Base-by-base conservation (phyloP, 2,329 filamentous ascomycete species). In the Chaetomium globosum region DNA sequence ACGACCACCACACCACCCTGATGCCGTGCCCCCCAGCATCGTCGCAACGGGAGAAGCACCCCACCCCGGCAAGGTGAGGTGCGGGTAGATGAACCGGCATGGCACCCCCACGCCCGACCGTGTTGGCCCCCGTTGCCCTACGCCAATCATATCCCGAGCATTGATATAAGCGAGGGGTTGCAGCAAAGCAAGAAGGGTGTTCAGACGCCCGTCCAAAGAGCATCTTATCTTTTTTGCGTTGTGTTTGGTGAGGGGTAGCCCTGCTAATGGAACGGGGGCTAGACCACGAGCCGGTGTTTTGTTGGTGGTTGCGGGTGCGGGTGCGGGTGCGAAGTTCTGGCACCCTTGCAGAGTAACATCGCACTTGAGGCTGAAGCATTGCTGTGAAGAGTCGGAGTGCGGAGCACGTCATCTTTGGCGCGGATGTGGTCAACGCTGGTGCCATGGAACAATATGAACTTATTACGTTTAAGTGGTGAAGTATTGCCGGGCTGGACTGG, bases 311-410 rank as follows among this genome's bases (percentile, higher is more conserved):
- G 26, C n/a, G n/a, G n/a, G n/a, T n/a, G 26, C 26, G 26, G 26
- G 26, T 26, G 26, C 28, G 26, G 51, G 12, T 54, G 51, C 26
- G 8, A 26, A 26, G 26, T 26, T 26, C n/a, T n/a, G n/a, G n/a
- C 26, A 26, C 26, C 30, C 53, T 23, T 30, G 55, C 23, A 31
- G 26, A 9, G 55, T 48, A n/a, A 30, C 55, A 58, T 46, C 36
- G 36, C 16, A 46, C 55, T 48, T 58, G 55, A 46, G 55, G 55
- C 55, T 58, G 55, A 58, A 31, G 39, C 12, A 12, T n/a, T 43
- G 39, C n/a, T 12, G 16, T 19, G 39, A 12, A 36, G 33, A 9
- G 39, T 43, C 5, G 9, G 33, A 12, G 16, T 19, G 16, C 21
- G 21, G 23, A 30, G 49, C 49, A 52, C 49, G 16, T n/a, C 39